Evolutionary conservation across 148 eudicot species (phyloP).

Genomic region (Fagopyrum esculentum): DNA sequence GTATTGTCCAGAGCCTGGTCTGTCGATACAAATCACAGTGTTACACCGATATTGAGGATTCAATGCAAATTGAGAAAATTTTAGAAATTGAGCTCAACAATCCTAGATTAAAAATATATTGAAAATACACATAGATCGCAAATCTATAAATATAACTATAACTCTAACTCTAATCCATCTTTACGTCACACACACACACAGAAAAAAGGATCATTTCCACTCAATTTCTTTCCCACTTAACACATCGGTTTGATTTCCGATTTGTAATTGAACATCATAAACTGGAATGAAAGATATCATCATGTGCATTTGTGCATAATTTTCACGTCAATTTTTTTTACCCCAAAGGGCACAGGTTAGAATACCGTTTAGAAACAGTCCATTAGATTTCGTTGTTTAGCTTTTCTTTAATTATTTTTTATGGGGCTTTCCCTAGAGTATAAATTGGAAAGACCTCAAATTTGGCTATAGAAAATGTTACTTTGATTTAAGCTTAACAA

Average conservation of each 20-base stretch:
- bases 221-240: neutral
- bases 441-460: too few species aligned
- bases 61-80: neutral
- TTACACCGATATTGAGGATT: neutral
- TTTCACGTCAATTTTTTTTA: too few species aligned
- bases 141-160: neutral
- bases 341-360: neutral
- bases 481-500: constrained; percentile 1
- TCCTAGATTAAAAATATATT: neutral
- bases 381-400: too few species aligned
- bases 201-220: neutral
- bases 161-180: neutral
- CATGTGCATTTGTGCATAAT: neutral
- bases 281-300: neutral
- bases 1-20: neutral
- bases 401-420: too few species aligned
- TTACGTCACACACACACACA: neutral
- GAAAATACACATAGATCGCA: neutral
- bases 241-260: neutral
- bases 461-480: neutral
- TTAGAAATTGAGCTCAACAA: neutral
- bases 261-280: neutral
- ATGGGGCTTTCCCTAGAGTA: too few species aligned
- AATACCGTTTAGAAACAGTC: neutral
- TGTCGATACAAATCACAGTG: neutral